Evolutionary conservation across 106 monocot genomes (phyloP), one percentile per base, ranked within the genome.

Genomic region (Apostasia ramifera): DNA sequence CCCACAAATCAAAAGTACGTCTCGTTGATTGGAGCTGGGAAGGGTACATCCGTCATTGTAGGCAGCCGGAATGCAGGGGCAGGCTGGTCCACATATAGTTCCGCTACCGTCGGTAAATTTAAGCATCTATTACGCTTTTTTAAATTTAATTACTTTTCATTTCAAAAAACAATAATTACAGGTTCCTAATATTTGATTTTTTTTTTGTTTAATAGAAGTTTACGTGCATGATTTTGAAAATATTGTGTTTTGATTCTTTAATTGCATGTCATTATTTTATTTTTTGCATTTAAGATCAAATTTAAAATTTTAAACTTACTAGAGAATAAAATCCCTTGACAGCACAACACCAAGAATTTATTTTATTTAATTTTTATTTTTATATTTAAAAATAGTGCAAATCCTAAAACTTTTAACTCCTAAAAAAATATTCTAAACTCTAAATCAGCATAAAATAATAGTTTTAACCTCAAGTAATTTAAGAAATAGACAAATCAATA

Each of bases 81-180:
- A 40, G 91, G 91, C 0, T 80, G 47, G 6, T 85, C 67, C 51
- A 95, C 94, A 1, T 95, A 81, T 57, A 47, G 66, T 0, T 83
- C 94, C 46, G 94, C 94, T 12, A 95, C 94, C 43, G 85, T 95
- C 57, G 91, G 94, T 95, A 82, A 42, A 85, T 66, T 2, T 5
- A 1, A 14, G 14, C 9, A n/a, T 3, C 40, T 39, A 53, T 53
- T 53, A 7, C 11, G 46, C 37, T 57, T 8, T 26, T 40, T 4
- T 12, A 1, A 50, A 47, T 67, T 12, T 50, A 6, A 42, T 40
- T 14, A 40, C 47, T 53, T 53, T 53, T 7, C 53, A 11, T 5
- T 7, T 53, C 5, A 11, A 53, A 11, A 5, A 11, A 53, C 0
- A 7, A 53, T n/a, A n/a, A 53, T 7, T 26, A 26, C 26, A 26